Conservation (phyloP, 129 eudicot species). For the Tagetes patula region DNA sequence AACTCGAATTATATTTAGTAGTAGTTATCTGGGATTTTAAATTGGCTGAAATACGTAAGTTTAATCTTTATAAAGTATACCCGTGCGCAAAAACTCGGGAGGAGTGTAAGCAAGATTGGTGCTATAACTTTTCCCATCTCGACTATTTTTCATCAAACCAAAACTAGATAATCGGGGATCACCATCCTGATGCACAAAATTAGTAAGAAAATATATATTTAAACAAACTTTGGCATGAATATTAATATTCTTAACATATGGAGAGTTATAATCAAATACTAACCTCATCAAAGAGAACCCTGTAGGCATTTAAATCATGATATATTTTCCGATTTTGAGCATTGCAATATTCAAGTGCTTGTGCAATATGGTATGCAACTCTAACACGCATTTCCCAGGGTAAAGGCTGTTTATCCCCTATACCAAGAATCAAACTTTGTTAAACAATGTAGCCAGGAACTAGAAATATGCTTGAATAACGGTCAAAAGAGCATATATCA, state of each 20-base stretch:
- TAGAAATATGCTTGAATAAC: slow-evolving; percentile 8
- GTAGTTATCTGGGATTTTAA: background rate
- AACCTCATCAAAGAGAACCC: slow-evolving; percentile 98
- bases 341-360: slow-evolving; percentile 91
- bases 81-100: slow-evolving; percentile 94
- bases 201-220: background rate
- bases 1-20: background rate
- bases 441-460: background rate
- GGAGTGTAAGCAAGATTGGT: slow-evolving; percentile 98
- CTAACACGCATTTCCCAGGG: slow-evolving; percentile 99
- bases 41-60: background rate
- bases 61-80: slow-evolving; percentile 34
- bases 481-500: background rate
- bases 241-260: background rate
- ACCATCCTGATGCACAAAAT: slow-evolving; percentile 58
- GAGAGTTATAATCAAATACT: slow-evolving; percentile 17
- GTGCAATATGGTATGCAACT: slow-evolving; percentile 84
- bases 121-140: slow-evolving; percentile 98
- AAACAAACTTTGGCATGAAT: background rate
- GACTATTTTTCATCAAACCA: slow-evolving; percentile 95
- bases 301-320: slow-evolving; percentile 94
- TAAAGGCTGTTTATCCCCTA: slow-evolving; percentile 95
- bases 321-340: slow-evolving; percentile 76
- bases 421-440: slow-evolving; percentile 23
- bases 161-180: slow-evolving; percentile 93